Evolutionary conservation across 2,329 filamentous ascomycete species (phyloP).

Genomic region (Alternaria burnsii): DNA sequence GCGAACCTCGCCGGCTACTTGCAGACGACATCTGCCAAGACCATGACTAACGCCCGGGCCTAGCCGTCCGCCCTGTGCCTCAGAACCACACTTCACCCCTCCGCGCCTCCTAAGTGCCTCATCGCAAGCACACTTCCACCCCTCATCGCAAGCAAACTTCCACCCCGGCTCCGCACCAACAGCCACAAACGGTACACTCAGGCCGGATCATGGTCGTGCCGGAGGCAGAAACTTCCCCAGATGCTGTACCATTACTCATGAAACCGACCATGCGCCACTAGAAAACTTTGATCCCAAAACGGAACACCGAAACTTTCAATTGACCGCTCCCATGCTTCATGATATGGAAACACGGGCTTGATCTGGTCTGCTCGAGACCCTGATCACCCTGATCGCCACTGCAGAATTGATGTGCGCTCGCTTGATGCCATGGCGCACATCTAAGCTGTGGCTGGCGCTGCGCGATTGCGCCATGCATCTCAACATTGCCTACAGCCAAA

Average conservation of each 20-base stretch:
- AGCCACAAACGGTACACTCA: slow-evolving; percentile 20
- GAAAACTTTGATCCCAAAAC: slow-evolving; percentile 29
- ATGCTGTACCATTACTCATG: slow-evolving; percentile 29
- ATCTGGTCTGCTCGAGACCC: slow-evolving; percentile 13
- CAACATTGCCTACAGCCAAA: neutral
- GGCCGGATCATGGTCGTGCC: slow-evolving; percentile 33
- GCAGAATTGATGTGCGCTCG: slow-evolving; percentile 9
- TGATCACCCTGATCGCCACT: neutral
- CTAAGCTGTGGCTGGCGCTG: slow-evolving; percentile 1
- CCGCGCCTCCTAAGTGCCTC: neutral
- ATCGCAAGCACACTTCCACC: slow-evolving; percentile 6
- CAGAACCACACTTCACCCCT: slow-evolving; percentile 2
- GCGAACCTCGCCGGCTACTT: neutral
- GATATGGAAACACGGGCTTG: slow-evolving; percentile 16
- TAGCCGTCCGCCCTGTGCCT: neutral
- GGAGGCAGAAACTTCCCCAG: slow-evolving; percentile 29
- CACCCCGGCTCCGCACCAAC: slow-evolving; percentile 10
- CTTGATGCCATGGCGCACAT: slow-evolving; percentile 1
- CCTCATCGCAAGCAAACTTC: slow-evolving; percentile 7
- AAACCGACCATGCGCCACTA: slow-evolving; percentile 46
- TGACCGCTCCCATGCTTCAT: slow-evolving; percentile 29
- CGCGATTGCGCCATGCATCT: neutral
- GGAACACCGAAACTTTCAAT: slow-evolving; percentile 32
- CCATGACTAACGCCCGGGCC: slow-evolving; percentile 6
- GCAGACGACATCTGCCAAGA: slow-evolving; percentile 9